A percentile compares a stretch with the other conserved stretches of the same genome.
Evolutionary conservation across 305 asterid species (phyloP).

Genomic region (Fraxinus dipetala): DNA sequence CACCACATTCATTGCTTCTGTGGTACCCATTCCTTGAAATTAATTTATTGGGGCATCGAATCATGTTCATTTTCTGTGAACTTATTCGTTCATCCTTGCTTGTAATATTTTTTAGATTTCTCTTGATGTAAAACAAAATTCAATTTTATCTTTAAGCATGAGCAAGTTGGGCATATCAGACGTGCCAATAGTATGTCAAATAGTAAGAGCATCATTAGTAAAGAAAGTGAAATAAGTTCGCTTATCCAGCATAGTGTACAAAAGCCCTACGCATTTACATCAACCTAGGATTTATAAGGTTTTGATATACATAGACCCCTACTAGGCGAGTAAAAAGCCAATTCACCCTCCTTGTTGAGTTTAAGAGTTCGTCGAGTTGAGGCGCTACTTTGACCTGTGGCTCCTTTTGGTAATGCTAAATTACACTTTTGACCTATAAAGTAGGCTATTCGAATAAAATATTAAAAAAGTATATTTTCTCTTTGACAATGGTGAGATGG

Average conservation of each 20-base stretch:
- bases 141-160: neutral
- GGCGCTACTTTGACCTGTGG: neutral
- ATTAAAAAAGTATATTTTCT: neutral
- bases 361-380: neutral
- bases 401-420: neutral
- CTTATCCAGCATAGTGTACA: neutral
- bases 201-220: neutral
- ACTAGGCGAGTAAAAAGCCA: neutral
- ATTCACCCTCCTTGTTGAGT: neutral
- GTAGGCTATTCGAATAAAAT: neutral
- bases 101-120: neutral
- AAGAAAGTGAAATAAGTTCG: neutral
- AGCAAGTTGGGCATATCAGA: neutral
- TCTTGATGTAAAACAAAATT: neutral
- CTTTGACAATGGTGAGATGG: neutral
- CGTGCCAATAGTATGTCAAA: neutral
- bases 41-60: neutral
- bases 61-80: slow-evolving; percentile 4
- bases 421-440: neutral
- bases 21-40: slow-evolving; percentile 6
- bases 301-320: neutral
- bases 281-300: neutral
- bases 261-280: neutral
- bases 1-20: neutral
- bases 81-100: neutral